Conservation (phyloP, 352 stramenopile species). For the Pythium volutum region DNA sequence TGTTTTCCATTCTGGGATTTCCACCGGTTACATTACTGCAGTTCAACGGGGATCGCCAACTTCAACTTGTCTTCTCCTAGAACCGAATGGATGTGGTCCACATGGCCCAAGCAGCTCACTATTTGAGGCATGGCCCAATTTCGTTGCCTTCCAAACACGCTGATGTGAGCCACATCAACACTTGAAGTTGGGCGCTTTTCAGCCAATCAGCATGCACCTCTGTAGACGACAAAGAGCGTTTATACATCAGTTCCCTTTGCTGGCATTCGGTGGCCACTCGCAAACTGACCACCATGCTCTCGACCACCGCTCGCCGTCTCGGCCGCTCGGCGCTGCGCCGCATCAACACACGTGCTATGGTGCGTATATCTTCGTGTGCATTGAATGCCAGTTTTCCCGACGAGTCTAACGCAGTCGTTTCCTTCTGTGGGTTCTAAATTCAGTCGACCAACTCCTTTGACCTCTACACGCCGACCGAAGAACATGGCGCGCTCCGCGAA, state of each 20-base stretch:
- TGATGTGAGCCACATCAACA: slow-evolving; percentile 21
- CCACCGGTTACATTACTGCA: slow-evolving; percentile 2
- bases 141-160: slow-evolving; percentile 12
- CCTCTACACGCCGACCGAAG: slow-evolving; percentile 87
- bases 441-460: slow-evolving; percentile 40
- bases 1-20: neutral
- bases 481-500: slow-evolving; percentile 87
- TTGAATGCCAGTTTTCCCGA: neutral
- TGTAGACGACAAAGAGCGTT: slow-evolving; percentile 17
- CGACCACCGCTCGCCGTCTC: slow-evolving; percentile 19
- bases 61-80: slow-evolving; percentile 11
- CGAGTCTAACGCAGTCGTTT: slow-evolving; percentile 10
- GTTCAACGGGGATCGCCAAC: neutral
- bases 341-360: slow-evolving; percentile 19
- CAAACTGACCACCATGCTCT: slow-evolving; percentile 17
- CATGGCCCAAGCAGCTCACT: slow-evolving; percentile 1
- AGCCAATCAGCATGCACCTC: slow-evolving; percentile 11
- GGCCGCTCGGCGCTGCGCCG: slow-evolving; percentile 11
- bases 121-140: slow-evolving; percentile 11
- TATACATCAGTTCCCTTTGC: neutral
- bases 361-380: neutral
- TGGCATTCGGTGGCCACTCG: slow-evolving; percentile 9
- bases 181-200: slow-evolving; percentile 29
- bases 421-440: neutral
- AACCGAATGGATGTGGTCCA: slow-evolving; percentile 3